These are phyloP conservation scores for Wickerhamiella kurtzmanii DNA, from an alignment of 805 yeast genomes.

Conservation along the genomic window DNA sequence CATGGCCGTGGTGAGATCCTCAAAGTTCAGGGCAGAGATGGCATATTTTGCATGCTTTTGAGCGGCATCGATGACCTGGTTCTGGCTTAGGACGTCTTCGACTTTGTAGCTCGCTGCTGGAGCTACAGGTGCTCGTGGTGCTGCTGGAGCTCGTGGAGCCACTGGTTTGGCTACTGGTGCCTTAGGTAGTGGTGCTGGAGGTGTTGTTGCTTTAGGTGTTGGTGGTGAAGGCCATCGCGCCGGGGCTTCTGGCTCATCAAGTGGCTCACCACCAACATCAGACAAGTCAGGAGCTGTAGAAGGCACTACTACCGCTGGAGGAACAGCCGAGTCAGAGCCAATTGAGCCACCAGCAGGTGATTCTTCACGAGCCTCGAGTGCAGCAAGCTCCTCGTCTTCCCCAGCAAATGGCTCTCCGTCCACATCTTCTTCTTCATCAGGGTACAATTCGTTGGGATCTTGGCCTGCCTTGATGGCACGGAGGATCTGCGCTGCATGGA, in stretches of 20 bases:
- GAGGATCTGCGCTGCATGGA: constrained; percentile 45
- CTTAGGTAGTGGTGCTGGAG: not conserved
- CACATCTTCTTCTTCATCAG: constrained; percentile 23
- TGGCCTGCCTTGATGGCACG: constrained; percentile 35
- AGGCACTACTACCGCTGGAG: not conserved
- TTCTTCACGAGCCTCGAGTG: not conserved
- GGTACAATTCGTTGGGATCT: constrained; percentile 45
- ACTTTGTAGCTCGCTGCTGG: not conserved
- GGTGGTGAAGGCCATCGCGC: no score
- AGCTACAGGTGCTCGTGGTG: constrained; percentile 2
- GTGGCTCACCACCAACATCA: no score
- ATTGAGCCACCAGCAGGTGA: not conserved
- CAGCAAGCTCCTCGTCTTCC: not conserved
- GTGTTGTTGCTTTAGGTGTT: no score
- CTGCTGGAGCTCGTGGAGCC: not conserved
- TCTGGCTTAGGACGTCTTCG: not conserved
- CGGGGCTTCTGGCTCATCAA: no score
- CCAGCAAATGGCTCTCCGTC: constrained; percentile 10
- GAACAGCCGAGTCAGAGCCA: not conserved
- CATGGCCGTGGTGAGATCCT: constrained; percentile 53
- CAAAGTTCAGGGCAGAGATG: constrained; percentile 59
- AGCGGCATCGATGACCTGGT: constrained; percentile 29
- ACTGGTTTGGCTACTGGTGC: constrained; percentile 4
- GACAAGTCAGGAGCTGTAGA: constrained; percentile 1
- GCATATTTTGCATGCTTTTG: constrained; percentile 60